Evolutionary conservation across 805 yeast genomes (phyloP).

Genomic region (Barnettozyma salicaria): DNA sequence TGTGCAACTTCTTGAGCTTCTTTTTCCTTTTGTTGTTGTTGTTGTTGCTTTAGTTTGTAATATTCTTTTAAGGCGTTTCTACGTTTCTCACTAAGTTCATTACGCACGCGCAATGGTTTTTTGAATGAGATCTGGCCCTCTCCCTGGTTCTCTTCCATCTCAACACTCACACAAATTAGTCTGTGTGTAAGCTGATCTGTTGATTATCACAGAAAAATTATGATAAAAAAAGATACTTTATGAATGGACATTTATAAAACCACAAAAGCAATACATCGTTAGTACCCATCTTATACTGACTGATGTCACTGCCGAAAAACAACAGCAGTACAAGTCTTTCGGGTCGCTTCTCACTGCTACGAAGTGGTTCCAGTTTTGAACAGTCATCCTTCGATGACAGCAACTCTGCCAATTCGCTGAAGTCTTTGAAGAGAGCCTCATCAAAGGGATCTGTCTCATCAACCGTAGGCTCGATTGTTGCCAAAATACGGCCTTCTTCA

Average conservation of each 20-base stretch:
- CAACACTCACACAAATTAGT: background rate
- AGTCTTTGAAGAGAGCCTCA: slow-evolving; percentile 13
- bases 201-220: no score
- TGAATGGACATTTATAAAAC: no score
- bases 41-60: slow-evolving; percentile 34
- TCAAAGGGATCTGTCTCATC: slow-evolving; percentile 15
- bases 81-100: slow-evolving; percentile 26
- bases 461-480: slow-evolving; percentile 7
- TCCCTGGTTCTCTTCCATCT: slow-evolving; percentile 1
- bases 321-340: no score
- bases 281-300: no score
- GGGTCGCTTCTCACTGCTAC: slow-evolving; percentile 16
- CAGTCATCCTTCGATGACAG: slow-evolving; percentile 10
- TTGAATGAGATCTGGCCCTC: slow-evolving; percentile 20
- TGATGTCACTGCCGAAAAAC: no score
- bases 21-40: slow-evolving; percentile 9
- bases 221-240: no score
- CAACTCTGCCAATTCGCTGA: slow-evolving; percentile 1
- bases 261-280: no score
- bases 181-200: no score
- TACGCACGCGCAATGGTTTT: slow-evolving; percentile 21
- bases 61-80: slow-evolving; percentile 38
- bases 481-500: slow-evolving; percentile 9
- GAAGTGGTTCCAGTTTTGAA: slow-evolving; percentile 12
- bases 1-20: background rate